Evolutionary conservation across 2,329 filamentous ascomycete species (phyloP).

Genomic region (Paraconiothyrium sp.): DNA sequence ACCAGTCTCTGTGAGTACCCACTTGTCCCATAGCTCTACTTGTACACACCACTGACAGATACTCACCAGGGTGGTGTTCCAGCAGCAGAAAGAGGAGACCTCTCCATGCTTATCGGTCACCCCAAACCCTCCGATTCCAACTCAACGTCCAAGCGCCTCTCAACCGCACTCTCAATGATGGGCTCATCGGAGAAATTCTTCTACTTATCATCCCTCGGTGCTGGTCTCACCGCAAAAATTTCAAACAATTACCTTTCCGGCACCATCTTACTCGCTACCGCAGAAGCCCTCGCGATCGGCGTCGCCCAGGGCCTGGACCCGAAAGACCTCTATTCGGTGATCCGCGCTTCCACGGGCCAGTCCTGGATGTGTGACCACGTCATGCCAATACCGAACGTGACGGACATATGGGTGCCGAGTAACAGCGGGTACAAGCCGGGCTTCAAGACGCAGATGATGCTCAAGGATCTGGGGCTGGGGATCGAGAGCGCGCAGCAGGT

Average conservation of each 20-base stretch:
- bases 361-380: slow-evolving; percentile 49
- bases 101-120: slow-evolving; percentile 42
- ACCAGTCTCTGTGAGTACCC: slow-evolving; percentile 38
- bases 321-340: slow-evolving; percentile 35
- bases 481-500: slow-evolving; percentile 40
- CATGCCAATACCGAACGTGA: slow-evolving; percentile 44
- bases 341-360: slow-evolving; percentile 42
- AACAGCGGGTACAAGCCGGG: slow-evolving; percentile 45
- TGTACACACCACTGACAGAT: background rate
- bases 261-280: slow-evolving; percentile 42
- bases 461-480: slow-evolving; percentile 44
- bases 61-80: slow-evolving; percentile 39
- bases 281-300: slow-evolving; percentile 45
- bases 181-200: slow-evolving; percentile 41
- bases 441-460: slow-evolving; percentile 49
- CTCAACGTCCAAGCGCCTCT: slow-evolving; percentile 25
- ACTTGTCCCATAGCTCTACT: background rate
- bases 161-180: slow-evolving; percentile 28
- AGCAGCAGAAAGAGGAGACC: slow-evolving; percentile 37
- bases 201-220: slow-evolving; percentile 39
- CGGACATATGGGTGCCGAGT: slow-evolving; percentile 42
- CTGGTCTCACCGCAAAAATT: slow-evolving; percentile 45
- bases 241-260: slow-evolving; percentile 46
- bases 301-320: slow-evolving; percentile 43
- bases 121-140: slow-evolving; percentile 21